A percentile compares a stretch with the other conserved stretches of the same genome.
These are phyloP conservation scores for Thalassiosira mediterranea DNA, from an alignment of 352 stramenopile genomes.

Conservation along the genomic window DNA sequence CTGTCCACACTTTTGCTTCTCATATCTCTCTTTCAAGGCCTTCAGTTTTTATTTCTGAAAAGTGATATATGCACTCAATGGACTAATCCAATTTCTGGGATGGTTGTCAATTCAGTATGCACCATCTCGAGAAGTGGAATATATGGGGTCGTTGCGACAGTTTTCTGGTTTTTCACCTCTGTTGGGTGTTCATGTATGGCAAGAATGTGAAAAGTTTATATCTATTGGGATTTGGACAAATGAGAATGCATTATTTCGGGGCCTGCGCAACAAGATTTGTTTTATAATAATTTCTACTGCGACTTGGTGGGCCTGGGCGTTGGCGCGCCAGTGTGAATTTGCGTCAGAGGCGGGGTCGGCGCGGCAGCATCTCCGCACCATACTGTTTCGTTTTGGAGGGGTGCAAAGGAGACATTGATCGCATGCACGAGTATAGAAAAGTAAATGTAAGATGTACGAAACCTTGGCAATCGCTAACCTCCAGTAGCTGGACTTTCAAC, in stretches of 20 bases:
- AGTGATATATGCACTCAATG: not conserved
- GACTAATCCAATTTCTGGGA: not conserved
- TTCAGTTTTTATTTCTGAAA: not conserved
- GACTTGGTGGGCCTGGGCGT: not conserved
- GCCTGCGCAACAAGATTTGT: too few relatives aligned
- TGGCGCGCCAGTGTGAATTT: not conserved
- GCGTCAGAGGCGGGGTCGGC: not conserved
- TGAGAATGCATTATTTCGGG: too few relatives aligned
- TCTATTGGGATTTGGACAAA: too few relatives aligned
- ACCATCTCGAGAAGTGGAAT: not conserved
- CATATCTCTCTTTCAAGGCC: constrained; percentile 11
- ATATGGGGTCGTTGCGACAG: not conserved
- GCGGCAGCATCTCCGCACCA: not conserved
- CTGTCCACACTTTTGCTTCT: too few relatives aligned
- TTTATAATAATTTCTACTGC: too few relatives aligned
- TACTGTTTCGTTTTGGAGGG: not conserved
- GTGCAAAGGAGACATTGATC: too few relatives aligned
- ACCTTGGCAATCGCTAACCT: too few relatives aligned
- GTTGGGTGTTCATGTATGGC: not conserved
- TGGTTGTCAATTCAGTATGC: not conserved
- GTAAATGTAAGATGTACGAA: too few relatives aligned
- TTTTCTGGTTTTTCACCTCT: not conserved
- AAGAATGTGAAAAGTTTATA: too few relatives aligned
- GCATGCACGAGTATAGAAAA: too few relatives aligned
- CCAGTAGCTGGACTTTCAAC: too few relatives aligned